Percentiles rank a stretch among this genome's conserved stretches.
phyloP scores from a whole-genome alignment of 2,329 filamentous ascomycete genomes.

The Colletotrichum liriopes region DNA sequence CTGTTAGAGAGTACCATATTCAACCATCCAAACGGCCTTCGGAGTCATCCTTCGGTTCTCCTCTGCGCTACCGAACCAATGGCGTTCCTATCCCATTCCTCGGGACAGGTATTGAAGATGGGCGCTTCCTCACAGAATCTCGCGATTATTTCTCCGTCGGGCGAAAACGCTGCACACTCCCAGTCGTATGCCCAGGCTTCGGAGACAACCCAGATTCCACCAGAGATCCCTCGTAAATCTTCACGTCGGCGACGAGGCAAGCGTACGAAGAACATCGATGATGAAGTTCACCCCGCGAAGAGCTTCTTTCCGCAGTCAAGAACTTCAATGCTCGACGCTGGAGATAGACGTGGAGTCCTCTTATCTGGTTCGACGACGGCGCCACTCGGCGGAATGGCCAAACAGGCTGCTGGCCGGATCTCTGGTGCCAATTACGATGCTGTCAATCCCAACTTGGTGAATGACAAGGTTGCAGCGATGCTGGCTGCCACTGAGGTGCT shows the following conservation, averaged over 20 bases:
- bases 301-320: slow-evolving; percentile 29
- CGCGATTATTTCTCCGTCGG: neutral
- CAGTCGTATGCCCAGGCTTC: neutral
- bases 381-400: slow-evolving; percentile 19
- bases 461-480: slow-evolving; percentile 55
- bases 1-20: slow-evolving; percentile 37
- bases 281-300: neutral
- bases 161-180: neutral
- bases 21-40: slow-evolving; percentile 36
- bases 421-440: neutral
- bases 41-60: slow-evolving; percentile 38
- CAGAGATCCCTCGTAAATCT: slow-evolving; percentile 40
- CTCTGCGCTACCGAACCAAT: slow-evolving; percentile 20
- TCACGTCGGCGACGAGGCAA: slow-evolving; percentile 30
- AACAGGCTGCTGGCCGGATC: slow-evolving; percentile 1
- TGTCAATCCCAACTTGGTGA: slow-evolving; percentile 48
- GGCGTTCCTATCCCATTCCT: neutral
- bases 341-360: slow-evolving; percentile 4
- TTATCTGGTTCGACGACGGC: slow-evolving; percentile 34
- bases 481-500: slow-evolving; percentile 54
- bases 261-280: slow-evolving; percentile 3
- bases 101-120: slow-evolving; percentile 2
- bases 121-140: neutral
- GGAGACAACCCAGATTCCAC: neutral
- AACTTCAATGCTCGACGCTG: slow-evolving; percentile 29